Conservation (phyloP, 306 rosid species). For the Datisca glomerata region DNA sequence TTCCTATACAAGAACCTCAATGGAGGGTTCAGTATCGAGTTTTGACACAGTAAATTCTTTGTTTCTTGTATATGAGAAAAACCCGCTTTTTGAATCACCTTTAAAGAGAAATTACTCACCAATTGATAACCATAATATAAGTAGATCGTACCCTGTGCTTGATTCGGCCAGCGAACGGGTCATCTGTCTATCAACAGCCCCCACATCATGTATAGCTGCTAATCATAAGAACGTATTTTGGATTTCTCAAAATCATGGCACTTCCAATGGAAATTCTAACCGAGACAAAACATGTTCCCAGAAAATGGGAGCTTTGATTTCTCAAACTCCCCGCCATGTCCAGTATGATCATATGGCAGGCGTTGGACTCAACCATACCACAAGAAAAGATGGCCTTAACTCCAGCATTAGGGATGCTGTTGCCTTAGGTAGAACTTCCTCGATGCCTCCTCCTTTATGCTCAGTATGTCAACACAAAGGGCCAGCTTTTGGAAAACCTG, state of each 20-base stretch:
- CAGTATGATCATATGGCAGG: slow-evolving; percentile 17
- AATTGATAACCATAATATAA: slow-evolving; percentile 22
- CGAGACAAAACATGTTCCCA: slow-evolving; percentile 17
- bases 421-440: slow-evolving; percentile 57
- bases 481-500: slow-evolving; percentile 89
- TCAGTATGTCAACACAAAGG: slow-evolving; percentile 77
- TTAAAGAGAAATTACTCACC: slow-evolving; percentile 20
- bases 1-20: slow-evolving; percentile 41
- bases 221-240: slow-evolving; percentile 31
- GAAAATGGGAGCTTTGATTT: slow-evolving; percentile 31
- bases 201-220: slow-evolving; percentile 25
- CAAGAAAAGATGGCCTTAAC: slow-evolving; percentile 31
- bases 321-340: slow-evolving; percentile 20
- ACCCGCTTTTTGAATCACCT: slow-evolving; percentile 58
- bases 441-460: slow-evolving; percentile 85
- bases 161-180: slow-evolving; percentile 35
- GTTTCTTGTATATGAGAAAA: slow-evolving; percentile 67
- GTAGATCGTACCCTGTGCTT: slow-evolving; percentile 26
- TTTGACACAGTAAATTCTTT: slow-evolving; percentile 44
- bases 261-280: slow-evolving; percentile 28
- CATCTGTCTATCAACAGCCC: slow-evolving; percentile 24
- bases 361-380: slow-evolving; percentile 21
- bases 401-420: slow-evolving; percentile 46
- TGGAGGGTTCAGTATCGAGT: slow-evolving; percentile 48
- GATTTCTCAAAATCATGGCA: slow-evolving; percentile 42